Percentiles rank a stretch among this genome's conserved stretches.
phyloP scores from a whole-genome alignment of 192 early-diverging fungal genomes.

The Rhizophagus clarus region DNA sequence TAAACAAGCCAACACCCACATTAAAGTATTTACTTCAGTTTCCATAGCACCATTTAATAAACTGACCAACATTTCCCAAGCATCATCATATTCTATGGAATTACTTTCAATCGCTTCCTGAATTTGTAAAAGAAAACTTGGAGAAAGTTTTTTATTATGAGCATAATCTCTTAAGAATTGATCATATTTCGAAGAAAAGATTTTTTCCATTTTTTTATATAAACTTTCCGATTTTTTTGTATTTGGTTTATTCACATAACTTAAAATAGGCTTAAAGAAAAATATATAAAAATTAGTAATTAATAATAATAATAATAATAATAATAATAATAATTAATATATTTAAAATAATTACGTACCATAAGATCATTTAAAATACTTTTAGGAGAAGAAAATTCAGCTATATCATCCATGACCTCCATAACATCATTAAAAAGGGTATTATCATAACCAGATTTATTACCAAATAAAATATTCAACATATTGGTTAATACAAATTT shows the following conservation, averaged over 20 bases:
- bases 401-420: not conserved
- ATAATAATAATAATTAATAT: no score
- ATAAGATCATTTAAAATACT: not conserved
- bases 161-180: not conserved
- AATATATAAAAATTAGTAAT: no score
- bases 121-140: not conserved
- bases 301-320: no score
- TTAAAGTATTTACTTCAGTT: slow-evolving; percentile 20
- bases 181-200: not conserved
- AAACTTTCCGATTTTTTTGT: not conserved
- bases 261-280: not conserved
- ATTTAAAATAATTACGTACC: not conserved
- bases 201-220: not conserved
- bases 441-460: not conserved
- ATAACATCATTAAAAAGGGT: not conserved
- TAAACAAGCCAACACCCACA: slow-evolving; percentile 30
- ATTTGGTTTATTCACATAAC: not conserved
- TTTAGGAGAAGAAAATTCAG: not conserved
- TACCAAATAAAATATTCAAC: not conserved
- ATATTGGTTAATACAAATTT: not conserved
- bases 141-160: not conserved
- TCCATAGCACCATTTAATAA: not conserved
- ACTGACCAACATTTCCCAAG: not conserved
- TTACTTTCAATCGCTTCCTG: not conserved
- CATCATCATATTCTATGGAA: not conserved